Evolutionary conservation across 768 basidiomycete species (phyloP), one percentile per base, ranked within the genome.

Genomic region (Serendipita vermifera): DNA sequence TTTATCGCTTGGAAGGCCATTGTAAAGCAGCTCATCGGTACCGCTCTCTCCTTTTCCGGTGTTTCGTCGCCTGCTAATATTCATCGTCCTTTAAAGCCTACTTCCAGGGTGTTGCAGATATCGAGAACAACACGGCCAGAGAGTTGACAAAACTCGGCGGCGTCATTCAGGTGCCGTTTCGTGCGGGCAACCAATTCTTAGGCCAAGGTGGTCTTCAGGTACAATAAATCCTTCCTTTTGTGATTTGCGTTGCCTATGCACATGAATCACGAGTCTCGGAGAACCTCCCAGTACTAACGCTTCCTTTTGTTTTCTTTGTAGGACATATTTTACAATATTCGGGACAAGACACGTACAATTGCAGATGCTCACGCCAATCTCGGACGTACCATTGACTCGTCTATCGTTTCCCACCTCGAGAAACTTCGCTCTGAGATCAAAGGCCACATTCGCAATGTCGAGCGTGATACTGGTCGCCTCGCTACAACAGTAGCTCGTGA

Each of bases 331-430:
- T 98, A 91, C 70, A 77, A 74, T 58, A 82, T 99, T 59, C 82
- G 96, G 15, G 91, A 97, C 76, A 92, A 90, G 70, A 92, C 92
- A 0, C 84, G 93, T 48, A 70, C 77, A 56, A 89, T 97, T 60
- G 91, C 96, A 0, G 96, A 98, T 71, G 89, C 94, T 55, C 93
- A 98, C 64, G 90, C 93, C 9, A 94, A 92, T 65, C 80, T 99
- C 6, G 94, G 93, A 2, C 82, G 91, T 31, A 98, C 96, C 4
- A 86, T 99, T 65, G 93, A 99, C 62, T 86, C 85, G 31, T 94
- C 91, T 3, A 97, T 98, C 64, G 94, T 99, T 1, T 92, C 97
- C 68, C 96, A 98, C 67, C 77, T 99, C 6, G 86, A 96, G 70
- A 98, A 98, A 69, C 77, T 98, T n/a, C 73, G 85, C 29, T 74